These are phyloP conservation scores for Acrodontium crateriforme DNA, from an alignment of 2,329 filamentous ascomycete genomes.

Conservation along the genomic window DNA sequence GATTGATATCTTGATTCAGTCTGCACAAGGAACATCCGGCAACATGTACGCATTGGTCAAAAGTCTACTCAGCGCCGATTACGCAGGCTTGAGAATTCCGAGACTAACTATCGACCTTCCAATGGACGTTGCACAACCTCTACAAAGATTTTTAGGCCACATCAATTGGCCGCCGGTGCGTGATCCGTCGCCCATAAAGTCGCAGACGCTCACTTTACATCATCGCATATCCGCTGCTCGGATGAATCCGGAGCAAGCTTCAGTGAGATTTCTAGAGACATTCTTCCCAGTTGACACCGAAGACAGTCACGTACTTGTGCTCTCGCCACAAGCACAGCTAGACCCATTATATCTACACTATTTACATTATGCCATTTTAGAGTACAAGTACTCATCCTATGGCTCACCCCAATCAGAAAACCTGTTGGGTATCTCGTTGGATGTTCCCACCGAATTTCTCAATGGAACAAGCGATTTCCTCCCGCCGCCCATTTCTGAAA, in stretches of 20 bases:
- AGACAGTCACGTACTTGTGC: conserved; percentile 63
- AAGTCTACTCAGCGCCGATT: conserved; percentile 64
- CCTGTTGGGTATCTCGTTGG: conserved; percentile 68
- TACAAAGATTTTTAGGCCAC: conserved; percentile 46
- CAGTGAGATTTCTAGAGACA: conserved; percentile 65
- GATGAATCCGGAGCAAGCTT: conserved; percentile 54
- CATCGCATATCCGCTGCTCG: conserved; percentile 53
- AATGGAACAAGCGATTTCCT: conserved; percentile 46
- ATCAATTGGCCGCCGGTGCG: conserved; percentile 55
- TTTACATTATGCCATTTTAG: conserved; percentile 61
- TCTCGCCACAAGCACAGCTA: conserved; percentile 70
- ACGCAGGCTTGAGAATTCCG: conserved; percentile 53
- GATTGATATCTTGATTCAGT: conserved; percentile 75
- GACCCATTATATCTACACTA: conserved; percentile 77
- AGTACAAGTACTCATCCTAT: conserved; percentile 57
- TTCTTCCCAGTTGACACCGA: conserved; percentile 62
- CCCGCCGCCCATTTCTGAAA: conserved; percentile 27
- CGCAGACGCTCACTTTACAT: conserved; percentile 48
- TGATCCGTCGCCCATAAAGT: conserved; percentile 29
- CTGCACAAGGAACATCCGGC: conserved; percentile 54
- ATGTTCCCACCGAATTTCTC: conserved; percentile 51
- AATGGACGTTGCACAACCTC: conserved; percentile 49
- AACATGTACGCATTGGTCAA: conserved; percentile 62
- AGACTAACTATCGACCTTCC: conserved; percentile 78
- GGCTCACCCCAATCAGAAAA: conserved; percentile 34